Base-by-base conservation (phyloP, 169 alveolate genomes). In the Eimeria maxima region DNA sequence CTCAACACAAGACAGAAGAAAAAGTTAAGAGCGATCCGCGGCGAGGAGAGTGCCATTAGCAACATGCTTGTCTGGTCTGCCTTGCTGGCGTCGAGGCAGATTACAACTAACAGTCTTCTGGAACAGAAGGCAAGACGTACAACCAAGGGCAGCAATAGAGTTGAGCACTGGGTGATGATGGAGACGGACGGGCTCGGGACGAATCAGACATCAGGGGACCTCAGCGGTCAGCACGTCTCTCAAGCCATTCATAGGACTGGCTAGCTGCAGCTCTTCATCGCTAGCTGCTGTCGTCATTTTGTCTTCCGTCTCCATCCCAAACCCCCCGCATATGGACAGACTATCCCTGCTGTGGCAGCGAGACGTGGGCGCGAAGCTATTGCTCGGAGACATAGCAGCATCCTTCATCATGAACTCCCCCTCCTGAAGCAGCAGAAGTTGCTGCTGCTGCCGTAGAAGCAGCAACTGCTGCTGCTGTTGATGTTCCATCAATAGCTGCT, bases 201-300 rank as follows among this genome's bases (percentile, higher is more conserved):
- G 38, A 4, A 16, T 65, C 44, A 60, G 20, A 24, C 24, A 63
- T 60, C 80, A 86, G 11, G 93, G 93, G 63, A 63, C 93, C 93
- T 86, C 93, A 38, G 93, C 93, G 22, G 93, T 45, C 81, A 86
- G 38, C 33, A 60, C 93, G 93, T 60, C 81, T 38, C 91, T 83
- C 60, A 86, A 47, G 44, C 81, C 93, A 44, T 60, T 86, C 93
- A 86, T 60, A 14, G 93, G 93, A 81, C 80, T 86, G 74, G 80
- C 93, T n/a, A 86, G 44, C 76, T 84, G 92, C 78, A 84, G 78
- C 93, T 86, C 93, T 71, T 86, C 93, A 47, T 83, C 93, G 69
- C 93, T 86, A 7, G 93, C 93, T 38, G 93, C 93, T 81, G 90
- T 50, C 13, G 71, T 81, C 93, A 86, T 57, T 60, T 86, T 86